phyloP scores from a whole-genome alignment of 2,329 filamentous ascomycete species.

The Diaporthe australafricana region DNA sequence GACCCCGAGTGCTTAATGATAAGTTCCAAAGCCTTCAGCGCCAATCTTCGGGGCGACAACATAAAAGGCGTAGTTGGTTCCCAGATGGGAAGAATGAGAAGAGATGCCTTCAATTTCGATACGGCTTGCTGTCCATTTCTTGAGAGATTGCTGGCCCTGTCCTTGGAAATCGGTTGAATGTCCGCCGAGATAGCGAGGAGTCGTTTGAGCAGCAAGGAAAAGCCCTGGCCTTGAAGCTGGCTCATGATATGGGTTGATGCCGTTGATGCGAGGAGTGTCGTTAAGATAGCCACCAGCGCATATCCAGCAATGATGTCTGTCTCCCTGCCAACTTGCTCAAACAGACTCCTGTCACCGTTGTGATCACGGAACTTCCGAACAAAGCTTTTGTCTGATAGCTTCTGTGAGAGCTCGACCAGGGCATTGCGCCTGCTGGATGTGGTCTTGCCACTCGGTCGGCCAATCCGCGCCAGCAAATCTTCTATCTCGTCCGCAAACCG shows the following conservation, averaged over 20 bases:
- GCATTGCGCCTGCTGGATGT: slow-evolving; percentile 68
- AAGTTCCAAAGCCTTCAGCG: slow-evolving; percentile 72
- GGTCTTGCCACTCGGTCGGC: slow-evolving; percentile 57
- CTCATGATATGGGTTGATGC: slow-evolving; percentile 69
- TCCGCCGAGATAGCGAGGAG: slow-evolving; percentile 67
- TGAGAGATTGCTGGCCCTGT: slow-evolving; percentile 77
- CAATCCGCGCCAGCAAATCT: slow-evolving; percentile 72
- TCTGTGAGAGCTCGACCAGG: slow-evolving; percentile 69
- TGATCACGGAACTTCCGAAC: slow-evolving; percentile 79
- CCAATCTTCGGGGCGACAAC: slow-evolving; percentile 72
- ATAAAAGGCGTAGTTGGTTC: slow-evolving; percentile 58
- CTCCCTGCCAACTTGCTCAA: slow-evolving; percentile 70
- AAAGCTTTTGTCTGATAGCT: slow-evolving; percentile 72
- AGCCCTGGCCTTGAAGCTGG: slow-evolving; percentile 65
- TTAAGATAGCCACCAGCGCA: slow-evolving; percentile 71
- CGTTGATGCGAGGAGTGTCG: slow-evolving; percentile 71
- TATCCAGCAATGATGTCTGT: slow-evolving; percentile 72
- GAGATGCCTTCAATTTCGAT: slow-evolving; percentile 61
- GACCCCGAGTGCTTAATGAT: slow-evolving; percentile 64
- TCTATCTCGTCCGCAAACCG: slow-evolving; percentile 75
- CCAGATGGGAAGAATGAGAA: slow-evolving; percentile 71
- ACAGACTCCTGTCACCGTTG: slow-evolving; percentile 75
- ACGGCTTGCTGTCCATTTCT: slow-evolving; percentile 71
- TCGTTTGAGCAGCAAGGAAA: slow-evolving; percentile 65
- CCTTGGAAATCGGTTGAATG: slow-evolving; percentile 70